Conservation (phyloP, 495 filamentous ascomycete species). For the Cercophora newfieldiana region DNA sequence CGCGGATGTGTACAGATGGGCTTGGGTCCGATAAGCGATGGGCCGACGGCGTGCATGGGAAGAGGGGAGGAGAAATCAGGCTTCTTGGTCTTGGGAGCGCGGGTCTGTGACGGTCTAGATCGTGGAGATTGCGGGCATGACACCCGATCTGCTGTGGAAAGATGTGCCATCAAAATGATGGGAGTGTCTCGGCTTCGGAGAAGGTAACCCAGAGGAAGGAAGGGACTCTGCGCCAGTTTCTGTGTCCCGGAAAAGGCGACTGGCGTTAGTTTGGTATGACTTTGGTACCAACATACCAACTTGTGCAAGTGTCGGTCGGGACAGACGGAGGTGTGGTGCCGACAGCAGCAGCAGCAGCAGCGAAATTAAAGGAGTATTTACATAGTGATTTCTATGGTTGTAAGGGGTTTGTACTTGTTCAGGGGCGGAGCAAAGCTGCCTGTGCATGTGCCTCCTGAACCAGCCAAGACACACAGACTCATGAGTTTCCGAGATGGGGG, state of each 20-base stretch:
- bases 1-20: background rate
- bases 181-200: background rate
- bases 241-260: background rate
- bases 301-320: background rate
- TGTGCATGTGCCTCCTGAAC: background rate
- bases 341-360: background rate
- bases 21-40: background rate
- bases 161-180: background rate
- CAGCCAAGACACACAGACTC: background rate
- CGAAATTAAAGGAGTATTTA: background rate
- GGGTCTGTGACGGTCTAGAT: background rate
- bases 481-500: too few species aligned
- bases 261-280: background rate
- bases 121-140: background rate
- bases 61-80: background rate
- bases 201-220: background rate
- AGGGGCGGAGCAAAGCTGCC: background rate
- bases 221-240: background rate
- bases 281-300: too few species aligned
- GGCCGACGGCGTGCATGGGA: background rate
- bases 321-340: background rate
- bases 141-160: background rate
- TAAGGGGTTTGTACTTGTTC: background rate
- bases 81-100: background rate
- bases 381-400: background rate